Evolutionary conservation across 108 stramenopile species (phyloP), one percentile per base, ranked within the genome.

Genomic region (Chaetoceros muelleri): DNA sequence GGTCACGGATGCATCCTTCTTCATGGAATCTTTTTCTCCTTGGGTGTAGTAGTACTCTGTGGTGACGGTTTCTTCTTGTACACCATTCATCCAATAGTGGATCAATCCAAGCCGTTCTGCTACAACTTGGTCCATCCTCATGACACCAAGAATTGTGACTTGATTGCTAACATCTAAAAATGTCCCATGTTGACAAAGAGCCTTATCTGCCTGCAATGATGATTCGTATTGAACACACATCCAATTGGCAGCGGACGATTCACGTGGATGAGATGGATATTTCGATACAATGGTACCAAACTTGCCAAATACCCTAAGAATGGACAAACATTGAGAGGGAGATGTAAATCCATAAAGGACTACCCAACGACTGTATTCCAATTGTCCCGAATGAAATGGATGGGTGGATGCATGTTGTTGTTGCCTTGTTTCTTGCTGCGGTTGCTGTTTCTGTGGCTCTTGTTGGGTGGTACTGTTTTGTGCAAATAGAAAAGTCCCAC

Each of bases 211-310:
- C 21, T 60, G 48, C 28, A 67, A 24, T 19, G 23, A 21, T 55
- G 23, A 53, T 21, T 48, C 66, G 28, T 61, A 67, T 27, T 61
- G 66, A 25, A 67, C 16, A 19, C 60, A 61, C 18, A 67, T 17
- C 66, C 66, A 67, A 50, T 67, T 67, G 2, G 52, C 29, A 2
- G 28, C n/a, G 19, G 24, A 21, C 17, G 53, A 22, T 24, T 3
- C 55, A 44, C 53, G 24, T 2, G 28, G 23, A 1, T 26, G 26
- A 24, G 26, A 27, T 7, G 29, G 58, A 54, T 54, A 40, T 40
- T 40, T 40, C 34, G 8, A 23, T 23, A 30, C 24, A 1, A 67
- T 44, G 3, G 28, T 44, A 23, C 66, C 66, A 20, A 54, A 67
- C 10, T 24, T 47, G 18, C 29, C 26, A 55, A 60, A 67, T n/a